These are phyloP conservation scores for Neckera pumila DNA, from an alignment of 225 moss, liverwort and hornwort species.

Conservation along the genomic window DNA sequence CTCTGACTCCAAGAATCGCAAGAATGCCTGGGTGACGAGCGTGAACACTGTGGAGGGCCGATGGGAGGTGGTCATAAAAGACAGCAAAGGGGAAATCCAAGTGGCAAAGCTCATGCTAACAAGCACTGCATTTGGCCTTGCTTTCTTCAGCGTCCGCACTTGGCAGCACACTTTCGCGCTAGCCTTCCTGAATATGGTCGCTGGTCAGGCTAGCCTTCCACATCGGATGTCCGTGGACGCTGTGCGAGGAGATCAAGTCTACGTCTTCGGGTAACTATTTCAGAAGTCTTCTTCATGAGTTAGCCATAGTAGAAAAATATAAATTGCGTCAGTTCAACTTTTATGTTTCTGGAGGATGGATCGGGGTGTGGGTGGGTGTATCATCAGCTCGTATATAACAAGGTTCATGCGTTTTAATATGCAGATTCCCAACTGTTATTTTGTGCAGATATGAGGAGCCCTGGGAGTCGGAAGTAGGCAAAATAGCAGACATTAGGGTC, in stretches of 20 bases:
- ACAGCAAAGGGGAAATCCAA: slow-evolving; percentile 33
- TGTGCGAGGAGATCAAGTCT: slow-evolving; percentile 29
- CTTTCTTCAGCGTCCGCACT: slow-evolving; percentile 25
- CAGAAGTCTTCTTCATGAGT: background rate
- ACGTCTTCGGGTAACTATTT: slow-evolving; percentile 34
- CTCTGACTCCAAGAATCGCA: slow-evolving; percentile 9
- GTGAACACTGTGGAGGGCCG: slow-evolving; percentile 32
- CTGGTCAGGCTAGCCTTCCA: slow-evolving; percentile 17
- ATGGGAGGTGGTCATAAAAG: slow-evolving; percentile 36
- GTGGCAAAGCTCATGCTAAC: slow-evolving; percentile 40
- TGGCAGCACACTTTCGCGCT: slow-evolving; percentile 32
- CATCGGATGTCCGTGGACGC: slow-evolving; percentile 18
- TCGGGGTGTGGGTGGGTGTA: background rate
- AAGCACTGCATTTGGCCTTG: slow-evolving; percentile 34
- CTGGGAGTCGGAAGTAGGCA: slow-evolving; percentile 33
- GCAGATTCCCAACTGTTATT: background rate
- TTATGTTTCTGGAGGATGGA: background rate
- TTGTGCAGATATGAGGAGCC: slow-evolving; percentile 42
- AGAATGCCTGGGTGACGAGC: slow-evolving; percentile 46
- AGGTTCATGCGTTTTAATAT: background rate
- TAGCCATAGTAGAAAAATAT: background rate
- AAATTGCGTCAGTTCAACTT: background rate
- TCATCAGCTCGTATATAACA: background rate
- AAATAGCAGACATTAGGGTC: slow-evolving; percentile 30
- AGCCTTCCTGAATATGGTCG: slow-evolving; percentile 37